Base-by-base conservation (phyloP, 495 filamentous ascomycete species). In the Acidiella bohemica region DNA sequence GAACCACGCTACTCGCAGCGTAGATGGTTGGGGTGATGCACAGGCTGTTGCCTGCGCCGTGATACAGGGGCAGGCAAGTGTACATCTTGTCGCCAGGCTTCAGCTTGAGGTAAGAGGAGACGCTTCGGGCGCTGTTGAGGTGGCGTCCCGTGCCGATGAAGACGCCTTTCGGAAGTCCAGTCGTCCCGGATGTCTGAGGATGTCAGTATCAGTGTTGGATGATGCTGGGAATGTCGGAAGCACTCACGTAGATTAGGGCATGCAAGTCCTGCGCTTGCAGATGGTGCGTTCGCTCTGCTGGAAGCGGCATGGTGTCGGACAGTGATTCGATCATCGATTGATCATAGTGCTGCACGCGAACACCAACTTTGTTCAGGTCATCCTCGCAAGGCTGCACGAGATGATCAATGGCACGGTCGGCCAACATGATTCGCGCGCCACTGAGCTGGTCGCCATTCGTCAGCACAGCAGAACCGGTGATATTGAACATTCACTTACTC, bases 61-160 rank as follows among this genome's bases (percentile, higher is more conserved):
- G 35, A 53, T 97, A 97, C 12, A 97, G 70, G 0, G 90, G 90
- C 83, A 96, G 95, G 44, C 77, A 81, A 30, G 88, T 93, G 61
- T 90, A 95, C 51, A 85, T 75, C 19, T 79, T 68, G 50, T 94
- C 87, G 0, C 49, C 55, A 5, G 62, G 53, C 12, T 62, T 69
- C 7, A 86, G 59, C 0, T 60, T 53, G 46, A 84, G 57, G 24
- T 44, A 36, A n/a, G 30, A 23, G 1, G 41, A 37, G 12, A 43
- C 36, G 1, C 20, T 21, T 14, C 31, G 3, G 10, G 46, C 40
- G 2, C 41, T 49, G 30, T 44, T 44, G 3, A 49, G 14, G 13
- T 13, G 13, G 10, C 46, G 32, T 3, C 40, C 46, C 2, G 30
- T 23, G 19, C 28, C 75, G 19, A 94, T 71, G 31, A 93, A 76